Evolutionary conservation across 208 protist genomes (phyloP), one percentile per base, ranked within the genome.

Genomic region (Leishmania arabica): DNA sequence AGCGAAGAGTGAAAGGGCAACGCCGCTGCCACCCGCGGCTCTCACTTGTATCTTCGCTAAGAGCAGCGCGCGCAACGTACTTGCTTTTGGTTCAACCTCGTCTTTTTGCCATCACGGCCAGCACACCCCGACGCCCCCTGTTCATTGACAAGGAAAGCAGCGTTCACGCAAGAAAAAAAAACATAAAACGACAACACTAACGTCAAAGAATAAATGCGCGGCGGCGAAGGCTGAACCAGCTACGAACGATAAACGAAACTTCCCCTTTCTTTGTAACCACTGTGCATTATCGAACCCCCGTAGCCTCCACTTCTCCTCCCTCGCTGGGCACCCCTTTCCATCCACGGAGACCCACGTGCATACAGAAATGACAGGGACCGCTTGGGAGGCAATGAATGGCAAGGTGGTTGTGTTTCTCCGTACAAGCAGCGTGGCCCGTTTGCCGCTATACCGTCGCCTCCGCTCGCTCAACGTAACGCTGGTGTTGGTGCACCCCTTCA

Each of bases 351-450:
- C 66, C 24, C 19, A 51, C 45, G 8, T 45, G 51, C 69, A 53
- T 24, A 54, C 37, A 11, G 17, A 31, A 31, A n/a, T 21, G 2
- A 17, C 19, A 34, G 31, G 1, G 68, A 37, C 71, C 51, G 24
- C 37, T 62, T 62, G 64, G 40, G 51, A 47, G 71, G 51, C 0
- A 24, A 91, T 95, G 86, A 72, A 92, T 51, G 91, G 91, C 1
- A 92, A 89, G 64, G 79, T 91, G 15, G 66, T 96, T 64, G 90
- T 96, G 0, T 70, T 96, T n/a, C 58, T 96, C 21, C 89, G 91
- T 54, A 94, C 84, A 42, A 94, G 93, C 84, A 94, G 90, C 71
- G 87, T 89, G 0, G 90, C 93, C 1, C 88, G 93, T 9, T 85
- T 86, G 37, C 91, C 91, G 4, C 77, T 93, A 3, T 96, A 96